Conservation (phyloP, 179 eudicot genomes). For the Gypsophila paniculata region DNA sequence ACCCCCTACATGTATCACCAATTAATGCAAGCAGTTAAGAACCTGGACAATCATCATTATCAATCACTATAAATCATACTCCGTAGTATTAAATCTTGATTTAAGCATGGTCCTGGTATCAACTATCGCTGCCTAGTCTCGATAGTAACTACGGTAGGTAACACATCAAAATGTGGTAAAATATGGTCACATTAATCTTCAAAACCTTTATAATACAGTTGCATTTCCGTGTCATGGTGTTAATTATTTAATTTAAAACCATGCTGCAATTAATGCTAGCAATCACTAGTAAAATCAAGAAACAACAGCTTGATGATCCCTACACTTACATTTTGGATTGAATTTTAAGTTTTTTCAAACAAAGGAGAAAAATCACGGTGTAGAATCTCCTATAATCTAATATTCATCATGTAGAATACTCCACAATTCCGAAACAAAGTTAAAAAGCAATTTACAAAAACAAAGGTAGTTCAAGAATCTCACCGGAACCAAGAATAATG, state of each 20-base stretch:
- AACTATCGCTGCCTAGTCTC: too few species aligned
- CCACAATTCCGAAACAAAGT: neutral
- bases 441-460: neutral
- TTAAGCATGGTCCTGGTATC: too few species aligned
- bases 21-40: neutral
- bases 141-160: too few species aligned
- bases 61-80: neutral
- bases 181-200: too few species aligned
- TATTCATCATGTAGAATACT: neutral
- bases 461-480: slow-evolving; percentile 7
- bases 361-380: neutral
- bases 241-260: too few species aligned
- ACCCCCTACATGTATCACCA: slow-evolving; percentile 53
- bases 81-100: neutral
- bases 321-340: neutral
- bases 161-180: too few species aligned
- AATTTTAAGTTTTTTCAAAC: neutral
- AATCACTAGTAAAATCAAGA: too few species aligned
- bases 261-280: too few species aligned
- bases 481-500: slow-evolving; percentile 89
- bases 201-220: too few species aligned
- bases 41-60: neutral
- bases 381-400: neutral
- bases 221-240: too few species aligned
- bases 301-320: neutral